Evolutionary conservation across 208 protist species (phyloP), one percentile per base, ranked within the genome.

Genomic region (Trichomonas vaginalis): DNA sequence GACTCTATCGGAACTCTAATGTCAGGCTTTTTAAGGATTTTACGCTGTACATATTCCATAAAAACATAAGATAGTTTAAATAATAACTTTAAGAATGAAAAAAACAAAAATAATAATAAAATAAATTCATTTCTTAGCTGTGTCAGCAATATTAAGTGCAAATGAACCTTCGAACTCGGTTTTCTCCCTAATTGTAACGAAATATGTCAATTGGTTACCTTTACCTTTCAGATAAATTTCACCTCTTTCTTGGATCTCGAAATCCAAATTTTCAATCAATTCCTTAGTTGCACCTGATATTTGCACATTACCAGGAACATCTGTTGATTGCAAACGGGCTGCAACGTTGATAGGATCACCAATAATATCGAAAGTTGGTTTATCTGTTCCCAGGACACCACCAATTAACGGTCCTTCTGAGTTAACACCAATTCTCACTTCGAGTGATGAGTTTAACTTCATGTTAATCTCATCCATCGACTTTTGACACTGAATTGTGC

Each of bases 341-440:
- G 86, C 86, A 0, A 92, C 86, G 42, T 92, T 51, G 6, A 92
- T 92, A 51, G 45, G 86, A 39, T 92, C 86, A 51, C 86, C 86
- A 39, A 92, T 92, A n/a, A 92, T 92, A 39, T 92, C 86, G 45
- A 92, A 92, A 21, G 46, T 35, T 39, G 86, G 86, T 51, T 92
- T 92, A 39, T 92, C 86, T 27, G 86, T 92, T 39, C 86, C 86
- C 9, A 92, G 15, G 4, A 92, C 86, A 8, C 86, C 86, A 51
- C 40, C 86, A 39, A 92, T 92, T 15, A 92, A 51, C 3, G 86
- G 86, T 14, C 86, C 86, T 9, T 27, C 42, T 35, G 40, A 48
- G 42, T 90, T 90, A 9, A 90, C 23, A 49, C 82, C 82, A 48
- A 90, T 48, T 90, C 82, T 90, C 0, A 90, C 82, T 37, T 90